Base-by-base conservation (phyloP, 1,284 basidiomycete genomes). In the Cystobasidium sp. region DNA sequence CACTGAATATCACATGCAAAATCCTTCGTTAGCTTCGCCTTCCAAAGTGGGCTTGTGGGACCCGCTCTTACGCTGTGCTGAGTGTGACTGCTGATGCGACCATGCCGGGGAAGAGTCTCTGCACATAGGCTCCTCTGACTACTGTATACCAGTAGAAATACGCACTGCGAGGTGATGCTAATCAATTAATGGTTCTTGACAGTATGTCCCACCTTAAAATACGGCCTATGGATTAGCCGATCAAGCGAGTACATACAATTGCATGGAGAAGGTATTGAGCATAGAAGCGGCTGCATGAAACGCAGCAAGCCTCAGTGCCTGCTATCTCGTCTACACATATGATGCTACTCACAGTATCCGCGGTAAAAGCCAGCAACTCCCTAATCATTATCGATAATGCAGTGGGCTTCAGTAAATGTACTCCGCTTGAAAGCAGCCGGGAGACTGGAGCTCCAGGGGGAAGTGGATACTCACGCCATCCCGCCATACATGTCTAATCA, bases 91-190 rank as follows among this genome's bases (percentile, higher is more conserved):
- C 43, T 10, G 67, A 65, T 7, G 61, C 68, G 6, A 47, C 62
- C 6, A 76, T 39, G 20, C 64, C 51, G 4, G 77, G 79, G 39
- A 78, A 90, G 81, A 79, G 80, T 39, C 93, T 88, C 79, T 88
- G 88, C 78, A 90, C 88, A 83, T 95, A 95, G 7, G 91, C 87
- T 24, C 86, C 88, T 77, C 94, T 88, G 39, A 98, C 91, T 81
- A 93, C 86, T 37, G 94, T 92, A 84, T 98, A 98, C 86, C 97
- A 98, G 87, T 97, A 98, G 86, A 99, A 99, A 85, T 99, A 99
- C 22, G 97, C 95, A 81, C 96, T 97, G 82, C 5, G 2, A 39
- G n/a, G 43, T 10, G 70, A 59, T 37, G 18, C 31, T 6, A 44
- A 63, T 14, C 18, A 24, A 3, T 43, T 52, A 7, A 52, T 47